Base-by-base conservation (phyloP, 2,329 filamentous ascomycete species). In the Ceratocystis huliohia region DNA sequence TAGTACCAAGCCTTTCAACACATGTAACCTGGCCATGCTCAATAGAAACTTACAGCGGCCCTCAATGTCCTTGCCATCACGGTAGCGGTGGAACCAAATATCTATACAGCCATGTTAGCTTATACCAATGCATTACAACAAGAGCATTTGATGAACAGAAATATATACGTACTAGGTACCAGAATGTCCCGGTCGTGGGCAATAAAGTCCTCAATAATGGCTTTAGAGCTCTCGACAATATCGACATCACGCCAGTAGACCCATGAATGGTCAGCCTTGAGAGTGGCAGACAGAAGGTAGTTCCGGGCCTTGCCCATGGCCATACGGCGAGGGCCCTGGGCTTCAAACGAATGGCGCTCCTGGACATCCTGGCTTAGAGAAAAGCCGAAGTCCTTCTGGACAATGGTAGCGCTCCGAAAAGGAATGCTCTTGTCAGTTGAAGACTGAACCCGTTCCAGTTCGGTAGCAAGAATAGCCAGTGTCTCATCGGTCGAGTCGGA, bases 211-310 rank as follows among this genome's bases (percentile, higher is more conserved):
- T 99, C 92, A 44, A 99, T 80, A 69, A 99, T 95, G 73, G 84
- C 87, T 69, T 83, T 82, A 1, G 93, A 91, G 74, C 88, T 96
- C 73, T 99, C 92, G 61, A 89, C 86, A 71, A 99, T 96, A 75
- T 99, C 94, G 63, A 96, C 92, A 75, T 99, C 94, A 68, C 94
- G 85, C 94, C 94, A 99, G 76, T 96, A 97, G 7, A 97, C 92
- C 94, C 94, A 99, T 7, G 91, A 93, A 74, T 99, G 94, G 69
- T 97, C 91, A 0, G 91, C 86, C 78, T 95, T 96, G 72, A 99
- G 74, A 2, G 94, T 88, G 0, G 90, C 81, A 41, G 86, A 84
- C 1, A 99, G 83, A 22, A 99, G 81, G 75, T 96, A 99, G 75
- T 99, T 99, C 71, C 94, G 85, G 33, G 94, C 94, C 71, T 83